Conservation (phyloP, 768 basidiomycete genomes). For the Boletus subcaerulescens region DNA sequence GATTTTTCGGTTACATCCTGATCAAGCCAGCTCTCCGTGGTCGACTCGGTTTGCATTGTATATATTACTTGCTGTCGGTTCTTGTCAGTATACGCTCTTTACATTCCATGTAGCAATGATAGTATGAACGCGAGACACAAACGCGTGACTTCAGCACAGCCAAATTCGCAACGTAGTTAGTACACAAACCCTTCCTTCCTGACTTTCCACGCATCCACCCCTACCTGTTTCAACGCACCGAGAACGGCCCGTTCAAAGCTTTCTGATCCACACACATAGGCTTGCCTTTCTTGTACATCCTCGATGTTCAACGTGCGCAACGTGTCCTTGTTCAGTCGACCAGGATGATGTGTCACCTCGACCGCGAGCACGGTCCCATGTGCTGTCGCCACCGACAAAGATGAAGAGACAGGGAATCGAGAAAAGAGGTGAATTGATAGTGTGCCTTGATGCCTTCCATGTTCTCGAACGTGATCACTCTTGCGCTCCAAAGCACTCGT, state of each 20-base stretch:
- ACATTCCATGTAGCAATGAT: not conserved
- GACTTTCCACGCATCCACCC: conserved; percentile 34
- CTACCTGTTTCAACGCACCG: conserved; percentile 33
- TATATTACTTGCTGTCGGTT: not conserved
- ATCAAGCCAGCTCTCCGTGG: no score
- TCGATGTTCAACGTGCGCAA: conserved; percentile 5
- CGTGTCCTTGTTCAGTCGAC: conserved; percentile 15
- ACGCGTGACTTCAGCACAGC: not conserved
- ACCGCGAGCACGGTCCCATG: conserved; percentile 16
- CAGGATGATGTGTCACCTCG: conserved; percentile 14
- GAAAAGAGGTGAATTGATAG: conserved; percentile 43
- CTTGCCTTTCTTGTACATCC: conserved; percentile 25
- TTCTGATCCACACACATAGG: conserved; percentile 51
- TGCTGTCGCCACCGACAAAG: not conserved
- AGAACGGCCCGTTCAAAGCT: conserved; percentile 42
- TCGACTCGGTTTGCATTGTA: not conserved
- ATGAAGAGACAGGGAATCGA: not conserved
- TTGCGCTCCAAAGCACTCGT: conserved; percentile 1
- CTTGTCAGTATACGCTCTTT: no score
- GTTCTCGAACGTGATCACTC: not conserved
- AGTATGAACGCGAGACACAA: not conserved
- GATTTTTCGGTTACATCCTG: no score
- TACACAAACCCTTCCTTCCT: conserved; percentile 45
- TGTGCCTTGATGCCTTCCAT: not conserved
- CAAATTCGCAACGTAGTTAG: conserved; percentile 15